Conservation (phyloP, 768 basidiomycete species). For the Phaffia australis region DNA sequence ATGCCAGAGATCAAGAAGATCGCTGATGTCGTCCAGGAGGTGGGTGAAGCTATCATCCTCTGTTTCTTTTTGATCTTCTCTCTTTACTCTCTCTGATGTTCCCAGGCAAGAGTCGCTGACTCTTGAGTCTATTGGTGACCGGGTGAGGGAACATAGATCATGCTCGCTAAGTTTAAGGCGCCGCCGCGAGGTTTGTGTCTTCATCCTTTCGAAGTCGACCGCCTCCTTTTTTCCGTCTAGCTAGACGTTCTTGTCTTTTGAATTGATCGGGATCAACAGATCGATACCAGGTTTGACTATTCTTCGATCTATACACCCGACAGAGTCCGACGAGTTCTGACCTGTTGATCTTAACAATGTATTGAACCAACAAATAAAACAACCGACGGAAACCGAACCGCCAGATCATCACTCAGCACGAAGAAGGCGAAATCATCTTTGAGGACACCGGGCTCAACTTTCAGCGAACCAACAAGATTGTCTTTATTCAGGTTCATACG, state of each 20-base stretch:
- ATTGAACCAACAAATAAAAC: too few species aligned
- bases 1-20: conserved; percentile 12
- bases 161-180: conserved; percentile 23
- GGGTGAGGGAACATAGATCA: not conserved
- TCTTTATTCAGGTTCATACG: conserved; percentile 5
- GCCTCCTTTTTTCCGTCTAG: not conserved
- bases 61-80: too few species aligned
- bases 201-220: conserved; percentile 12
- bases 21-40: conserved; percentile 21
- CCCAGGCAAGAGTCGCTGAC: not conserved
- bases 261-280: not conserved
- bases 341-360: too few species aligned
- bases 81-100: not conserved
- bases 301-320: not conserved
- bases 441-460: conserved; percentile 20
- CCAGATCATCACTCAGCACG: conserved; percentile 24
- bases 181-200: conserved; percentile 5
- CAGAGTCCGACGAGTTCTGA: too few species aligned
- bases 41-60: not conserved
- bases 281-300: not conserved
- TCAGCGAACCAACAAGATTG: conserved; percentile 19
- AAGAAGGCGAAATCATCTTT: conserved; percentile 20
- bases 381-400: too few species aligned
- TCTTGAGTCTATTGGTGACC: not conserved
- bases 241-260: not conserved